Base-by-base conservation (phyloP, 2,329 filamentous ascomycete genomes). In the Conoideocrella luteorostrata region DNA sequence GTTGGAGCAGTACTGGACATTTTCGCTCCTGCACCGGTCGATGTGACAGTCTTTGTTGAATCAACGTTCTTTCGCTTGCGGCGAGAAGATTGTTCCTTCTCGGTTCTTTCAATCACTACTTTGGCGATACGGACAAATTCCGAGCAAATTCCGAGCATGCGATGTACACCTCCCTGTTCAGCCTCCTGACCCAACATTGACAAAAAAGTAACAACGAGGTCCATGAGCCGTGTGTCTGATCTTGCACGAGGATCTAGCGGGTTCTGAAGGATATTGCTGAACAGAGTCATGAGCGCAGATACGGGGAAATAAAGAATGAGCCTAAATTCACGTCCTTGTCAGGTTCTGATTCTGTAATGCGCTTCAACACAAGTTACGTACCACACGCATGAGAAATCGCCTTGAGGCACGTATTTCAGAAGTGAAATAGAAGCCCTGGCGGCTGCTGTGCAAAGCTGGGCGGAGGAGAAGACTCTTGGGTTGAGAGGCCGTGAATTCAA, bases 291-390 rank as follows among this genome's bases (percentile, higher is more conserved):
- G 4, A 97, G 77, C 1, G 93, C 87, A 1, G 93, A 95, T 7
- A 98, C 90, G 0, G 93, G 93, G 66, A 95, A 98, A 65, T 98
- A 98, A 10, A 97, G 71, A 52, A 96, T 88, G 59, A 98, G 77
- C 88, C 79, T 83, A 18, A 15, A 47, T 9, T 26, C 18, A 33
- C 44, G 11, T 17, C 11, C 15, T 32, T 18, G 26, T 22, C n/a
- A n/a, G n/a, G n/a, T n/a, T n/a, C n/a, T n/a, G n/a, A n/a, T n/a
- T n/a, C n/a, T n/a, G n/a, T n/a, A n/a, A n/a, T n/a, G n/a, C n/a
- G n/a, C n/a, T n/a, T n/a, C n/a, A n/a, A n/a, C n/a, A n/a, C n/a
- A n/a, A n/a, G n/a, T n/a, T n/a, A 70, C 84, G 70, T 68, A 94
- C 91, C 93, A 98, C 41, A 97, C 90, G 64, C 89, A 96, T 39